Base-by-base conservation (phyloP, 1,139 yeast genomes). In the Candida smagusa region DNA sequence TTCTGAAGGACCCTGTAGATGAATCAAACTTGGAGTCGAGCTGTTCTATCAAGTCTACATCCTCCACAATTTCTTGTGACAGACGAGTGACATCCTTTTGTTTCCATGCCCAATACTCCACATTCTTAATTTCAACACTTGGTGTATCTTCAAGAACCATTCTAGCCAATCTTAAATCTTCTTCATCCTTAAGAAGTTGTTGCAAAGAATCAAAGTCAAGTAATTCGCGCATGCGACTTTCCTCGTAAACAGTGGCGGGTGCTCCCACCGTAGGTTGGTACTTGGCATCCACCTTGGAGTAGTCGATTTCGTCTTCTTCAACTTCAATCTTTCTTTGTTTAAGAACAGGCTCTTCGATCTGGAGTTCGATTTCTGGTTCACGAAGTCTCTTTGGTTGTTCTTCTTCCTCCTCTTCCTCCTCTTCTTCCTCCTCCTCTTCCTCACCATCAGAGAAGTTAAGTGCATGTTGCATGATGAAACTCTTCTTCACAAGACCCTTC, bases 51-150 rank as follows among this genome's bases (percentile, higher is more conserved):
- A 57, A 48, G 28, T 61, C 69, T 12, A 52, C 53, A 31, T 49
- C 51, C 40, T 62, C 60, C 23, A 63, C 49, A 33, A 68, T 56
- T 11, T 53, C 58, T 7, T 58, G 46, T 0, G 49, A 41, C 2
- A 54, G 45, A 12, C 35, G 36, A 28, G 61, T 58, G 2, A 45
- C 43, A 34, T 74, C 74, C 41, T 61, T 65, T 33, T 68, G 72
- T 44, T 75, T 78, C 88, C 90, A 84, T 0, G 84, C 79, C 88
- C 88, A 82, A 43, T 77, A 81, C 12, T 69, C 74, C 5, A 76
- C 53, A 46, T 74, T 65, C 9, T 64, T 63, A 30, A 77, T 64
- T 0, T 52, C 44, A 0, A 54, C 44, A 6, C 54, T 42, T 9
- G 44, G 43, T 3, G 59, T 50, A 1, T 57, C 59, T 9, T 47